These are phyloP conservation scores for Fonsecaea erecta DNA, from an alignment of 2,329 filamentous ascomycete genomes.

Conservation along the genomic window DNA sequence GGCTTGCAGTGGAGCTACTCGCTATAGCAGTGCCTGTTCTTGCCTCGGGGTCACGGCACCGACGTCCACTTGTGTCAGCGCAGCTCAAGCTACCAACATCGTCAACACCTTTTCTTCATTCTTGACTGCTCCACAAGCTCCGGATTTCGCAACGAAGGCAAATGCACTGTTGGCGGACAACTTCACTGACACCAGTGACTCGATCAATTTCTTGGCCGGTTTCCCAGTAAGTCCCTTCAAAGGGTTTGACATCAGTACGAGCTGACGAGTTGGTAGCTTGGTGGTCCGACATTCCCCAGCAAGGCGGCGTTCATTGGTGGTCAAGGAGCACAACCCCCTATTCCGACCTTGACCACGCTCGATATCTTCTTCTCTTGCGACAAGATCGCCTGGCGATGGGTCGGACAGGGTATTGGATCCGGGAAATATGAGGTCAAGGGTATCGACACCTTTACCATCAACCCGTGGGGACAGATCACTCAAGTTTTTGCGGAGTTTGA, in stretches of 20 bases:
- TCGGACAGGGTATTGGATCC: slow-evolving; percentile 25
- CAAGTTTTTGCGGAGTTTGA: slow-evolving; percentile 27
- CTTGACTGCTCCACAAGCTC: slow-evolving; percentile 26
- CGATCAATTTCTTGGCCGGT: slow-evolving; percentile 31
- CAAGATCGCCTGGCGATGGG: slow-evolving; percentile 36
- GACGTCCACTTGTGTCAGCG: slow-evolving; percentile 18
- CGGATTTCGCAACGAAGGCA: slow-evolving; percentile 29
- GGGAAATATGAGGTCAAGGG: slow-evolving; percentile 27
- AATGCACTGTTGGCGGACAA: slow-evolving; percentile 29
- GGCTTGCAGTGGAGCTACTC: slow-evolving; percentile 14
- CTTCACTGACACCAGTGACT: slow-evolving; percentile 31
- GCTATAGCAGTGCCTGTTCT: slow-evolving; percentile 26
- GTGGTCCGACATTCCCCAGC: slow-evolving; percentile 22
- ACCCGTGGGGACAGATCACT: slow-evolving; percentile 22
- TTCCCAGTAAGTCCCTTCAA: slow-evolving; percentile 21
- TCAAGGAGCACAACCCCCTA: slow-evolving; percentile 29
- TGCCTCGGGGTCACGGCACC: slow-evolving; percentile 21
- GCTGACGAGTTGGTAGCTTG: slow-evolving; percentile 14
- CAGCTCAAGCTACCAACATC: slow-evolving; percentile 20
- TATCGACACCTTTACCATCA: slow-evolving; percentile 25
- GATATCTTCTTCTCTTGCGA: slow-evolving; percentile 34
- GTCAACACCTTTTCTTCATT: slow-evolving; percentile 28
- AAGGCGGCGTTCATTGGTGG: slow-evolving; percentile 33
- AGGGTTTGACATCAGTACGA: background rate
- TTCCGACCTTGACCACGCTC: slow-evolving; percentile 27